phyloP scores from a whole-genome alignment of 805 yeast genomes.

The Metschnikowia chrysomelidarum region DNA sequence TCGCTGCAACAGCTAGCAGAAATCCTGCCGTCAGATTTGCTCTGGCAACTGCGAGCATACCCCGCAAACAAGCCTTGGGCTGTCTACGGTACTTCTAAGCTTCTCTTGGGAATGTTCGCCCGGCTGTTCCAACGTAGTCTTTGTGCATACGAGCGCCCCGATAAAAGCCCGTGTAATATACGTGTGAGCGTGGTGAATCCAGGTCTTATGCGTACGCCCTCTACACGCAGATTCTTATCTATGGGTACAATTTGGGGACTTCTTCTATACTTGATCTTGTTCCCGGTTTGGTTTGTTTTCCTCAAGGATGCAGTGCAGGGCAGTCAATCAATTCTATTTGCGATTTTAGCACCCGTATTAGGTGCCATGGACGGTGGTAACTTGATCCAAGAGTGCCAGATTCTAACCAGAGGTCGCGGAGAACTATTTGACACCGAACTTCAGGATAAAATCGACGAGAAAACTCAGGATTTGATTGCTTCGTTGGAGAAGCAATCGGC shows the following conservation, averaged over 20 bases:
- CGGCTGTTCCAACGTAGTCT: constrained; percentile 72
- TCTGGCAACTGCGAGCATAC: constrained; percentile 60
- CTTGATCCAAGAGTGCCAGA: constrained; percentile 69
- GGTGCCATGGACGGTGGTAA: constrained; percentile 62
- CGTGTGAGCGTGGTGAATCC: constrained; percentile 81
- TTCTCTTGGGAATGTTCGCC: constrained; percentile 73
- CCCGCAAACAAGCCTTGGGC: constrained; percentile 66
- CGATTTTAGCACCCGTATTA: constrained; percentile 69
- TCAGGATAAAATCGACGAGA: constrained; percentile 58
- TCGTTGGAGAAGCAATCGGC: constrained; percentile 72
- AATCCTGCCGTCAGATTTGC: constrained; percentile 59
- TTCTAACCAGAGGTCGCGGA: constrained; percentile 51
- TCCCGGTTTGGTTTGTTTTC: constrained; percentile 82
- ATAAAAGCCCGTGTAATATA: constrained; percentile 67
- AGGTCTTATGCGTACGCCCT: constrained; percentile 85
- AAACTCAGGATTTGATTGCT: constrained; percentile 57
- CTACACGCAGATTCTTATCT: constrained; percentile 73
- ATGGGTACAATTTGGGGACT: constrained; percentile 71
- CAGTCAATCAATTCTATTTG: constrained; percentile 71
- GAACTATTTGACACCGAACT: constrained; percentile 64
- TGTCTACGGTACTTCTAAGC: constrained; percentile 78
- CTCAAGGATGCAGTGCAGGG: constrained; percentile 77
- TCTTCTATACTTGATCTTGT: constrained; percentile 57
- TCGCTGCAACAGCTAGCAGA: constrained; percentile 72
- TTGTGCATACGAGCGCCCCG: constrained; percentile 59